Evolutionary conservation across 2,329 filamentous ascomycete genomes (phyloP).

Genomic region (Colletotrichum sp.): DNA sequence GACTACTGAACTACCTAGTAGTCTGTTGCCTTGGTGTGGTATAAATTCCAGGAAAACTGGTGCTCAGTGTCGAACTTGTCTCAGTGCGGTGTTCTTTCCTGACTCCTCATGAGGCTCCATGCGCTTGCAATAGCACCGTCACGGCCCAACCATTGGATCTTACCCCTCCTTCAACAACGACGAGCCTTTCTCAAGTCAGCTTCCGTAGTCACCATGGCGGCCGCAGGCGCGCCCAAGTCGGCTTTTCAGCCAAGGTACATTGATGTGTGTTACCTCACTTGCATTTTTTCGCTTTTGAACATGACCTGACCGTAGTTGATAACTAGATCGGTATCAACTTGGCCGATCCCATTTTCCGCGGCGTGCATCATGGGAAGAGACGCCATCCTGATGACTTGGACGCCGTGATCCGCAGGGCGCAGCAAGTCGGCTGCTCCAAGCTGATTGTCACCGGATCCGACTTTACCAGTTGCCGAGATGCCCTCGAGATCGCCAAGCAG

Average conservation of each 20-base stretch:
- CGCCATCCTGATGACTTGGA: constrained; percentile 75
- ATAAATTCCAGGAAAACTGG: neutral
- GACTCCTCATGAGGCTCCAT: neutral
- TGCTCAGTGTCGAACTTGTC: neutral
- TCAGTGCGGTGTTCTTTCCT: neutral
- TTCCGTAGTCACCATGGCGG: neutral
- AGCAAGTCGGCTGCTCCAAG: constrained; percentile 81
- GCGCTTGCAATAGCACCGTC: neutral
- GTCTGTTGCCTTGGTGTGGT: neutral
- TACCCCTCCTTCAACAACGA: neutral
- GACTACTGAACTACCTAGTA: neutral
- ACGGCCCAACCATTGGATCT: neutral
- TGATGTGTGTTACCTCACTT: constrained; percentile 53
- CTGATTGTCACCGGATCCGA: constrained; percentile 95
- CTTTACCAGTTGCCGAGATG: constrained; percentile 76
- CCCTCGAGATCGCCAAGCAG: constrained; percentile 73
- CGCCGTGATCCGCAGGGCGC: constrained; percentile 79
- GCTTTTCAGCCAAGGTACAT: constrained; percentile 60
- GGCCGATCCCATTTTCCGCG: constrained; percentile 88
- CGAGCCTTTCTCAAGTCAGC: neutral
- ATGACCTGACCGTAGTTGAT: constrained; percentile 6
- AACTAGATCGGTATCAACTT: constrained; percentile 90
- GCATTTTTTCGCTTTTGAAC: neutral
- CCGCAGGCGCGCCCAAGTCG: constrained; percentile 13
- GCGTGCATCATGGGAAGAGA: constrained; percentile 81